Percentiles rank a stretch among this genome's conserved stretches.
These are phyloP conservation scores for Verbascum thapsus DNA, from an alignment of 257 asterid species.

Conservation along the genomic window DNA sequence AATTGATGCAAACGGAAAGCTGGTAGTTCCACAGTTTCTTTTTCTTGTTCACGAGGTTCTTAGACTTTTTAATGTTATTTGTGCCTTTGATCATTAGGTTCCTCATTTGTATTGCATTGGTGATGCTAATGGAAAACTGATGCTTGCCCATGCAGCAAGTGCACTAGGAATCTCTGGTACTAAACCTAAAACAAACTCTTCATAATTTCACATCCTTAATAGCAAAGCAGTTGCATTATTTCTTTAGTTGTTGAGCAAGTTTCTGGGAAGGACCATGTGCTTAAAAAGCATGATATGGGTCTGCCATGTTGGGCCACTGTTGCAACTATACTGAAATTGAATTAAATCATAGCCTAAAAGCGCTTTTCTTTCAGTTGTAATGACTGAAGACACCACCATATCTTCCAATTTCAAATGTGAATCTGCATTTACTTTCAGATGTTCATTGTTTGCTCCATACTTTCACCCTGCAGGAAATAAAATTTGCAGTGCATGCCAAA, in stretches of 20 bases:
- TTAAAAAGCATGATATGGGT: conserved; percentile 92
- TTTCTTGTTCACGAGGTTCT: conserved; percentile 20
- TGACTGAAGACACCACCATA: too few species aligned
- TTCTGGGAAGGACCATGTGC: conserved; percentile 84
- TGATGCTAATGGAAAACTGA: conserved; percentile 99
- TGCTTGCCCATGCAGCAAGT: conserved; percentile 99
- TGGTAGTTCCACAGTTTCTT: conserved; percentile 52
- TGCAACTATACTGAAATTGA: conserved; percentile 99
- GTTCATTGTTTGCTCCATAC: too few species aligned
- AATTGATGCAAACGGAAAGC: conserved; percentile 76
- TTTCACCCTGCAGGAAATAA: too few species aligned
- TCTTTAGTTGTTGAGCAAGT: conserved; percentile 89
- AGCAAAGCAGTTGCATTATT: conserved; percentile 22
- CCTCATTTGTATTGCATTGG: conserved; percentile 96
- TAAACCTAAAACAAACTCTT: conserved; percentile 24
- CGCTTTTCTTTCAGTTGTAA: too few species aligned
- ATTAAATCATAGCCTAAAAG: conserved; percentile 95
- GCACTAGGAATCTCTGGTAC: conserved; percentile 95
- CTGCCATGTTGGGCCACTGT: too few species aligned
- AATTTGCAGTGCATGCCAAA: too few species aligned
- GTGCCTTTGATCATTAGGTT: conserved; percentile 53
- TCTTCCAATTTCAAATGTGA: conserved; percentile 15
- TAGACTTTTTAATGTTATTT: conserved; percentile 25
- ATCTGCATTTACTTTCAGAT: too few species aligned
- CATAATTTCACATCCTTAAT: conserved; percentile 22